phyloP scores from a whole-genome alignment of 176 grass and related monocot species.

The Aegilops tauschii region DNA sequence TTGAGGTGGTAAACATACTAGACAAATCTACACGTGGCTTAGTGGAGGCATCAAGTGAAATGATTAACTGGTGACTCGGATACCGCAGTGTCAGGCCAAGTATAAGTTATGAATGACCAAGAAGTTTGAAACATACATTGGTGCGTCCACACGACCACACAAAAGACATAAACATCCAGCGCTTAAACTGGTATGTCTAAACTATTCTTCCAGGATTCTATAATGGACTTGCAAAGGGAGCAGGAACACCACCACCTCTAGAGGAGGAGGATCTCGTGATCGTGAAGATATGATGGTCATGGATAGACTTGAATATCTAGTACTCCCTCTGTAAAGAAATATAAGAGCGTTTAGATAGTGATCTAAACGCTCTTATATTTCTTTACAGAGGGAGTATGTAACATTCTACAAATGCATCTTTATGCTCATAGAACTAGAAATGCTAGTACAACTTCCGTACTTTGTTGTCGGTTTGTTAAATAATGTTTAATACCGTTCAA shows the following conservation, averaged over 20 bases:
- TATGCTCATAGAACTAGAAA: not conserved
- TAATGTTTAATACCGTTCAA: not conserved
- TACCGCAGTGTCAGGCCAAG: not conserved
- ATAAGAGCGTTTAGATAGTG: too few species aligned
- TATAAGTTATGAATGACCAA: not conserved
- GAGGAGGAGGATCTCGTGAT: not conserved
- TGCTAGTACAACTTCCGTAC: not conserved
- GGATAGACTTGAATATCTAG: not conserved
- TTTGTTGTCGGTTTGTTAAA: not conserved
- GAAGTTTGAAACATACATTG: not conserved
- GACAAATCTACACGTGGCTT: not conserved
- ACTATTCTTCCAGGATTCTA: not conserved
- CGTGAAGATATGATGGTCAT: not conserved
- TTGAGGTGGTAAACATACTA: not conserved
- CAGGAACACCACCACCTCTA: not conserved
- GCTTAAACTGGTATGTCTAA: not conserved
- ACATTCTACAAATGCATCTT: not conserved
- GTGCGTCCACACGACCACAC: not conserved
- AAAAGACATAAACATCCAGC: not conserved
- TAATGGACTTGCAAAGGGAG: not conserved
- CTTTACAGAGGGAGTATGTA: too few species aligned
- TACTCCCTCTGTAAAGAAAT: not conserved
- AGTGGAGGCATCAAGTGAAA: not conserved
- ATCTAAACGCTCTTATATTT: too few species aligned
- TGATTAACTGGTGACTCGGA: not conserved